A percentile compares a stretch with the other conserved stretches of the same genome.
phyloP scores from a whole-genome alignment of 2,329 filamentous ascomycete species.

The Zasmidium citrigriseum region DNA sequence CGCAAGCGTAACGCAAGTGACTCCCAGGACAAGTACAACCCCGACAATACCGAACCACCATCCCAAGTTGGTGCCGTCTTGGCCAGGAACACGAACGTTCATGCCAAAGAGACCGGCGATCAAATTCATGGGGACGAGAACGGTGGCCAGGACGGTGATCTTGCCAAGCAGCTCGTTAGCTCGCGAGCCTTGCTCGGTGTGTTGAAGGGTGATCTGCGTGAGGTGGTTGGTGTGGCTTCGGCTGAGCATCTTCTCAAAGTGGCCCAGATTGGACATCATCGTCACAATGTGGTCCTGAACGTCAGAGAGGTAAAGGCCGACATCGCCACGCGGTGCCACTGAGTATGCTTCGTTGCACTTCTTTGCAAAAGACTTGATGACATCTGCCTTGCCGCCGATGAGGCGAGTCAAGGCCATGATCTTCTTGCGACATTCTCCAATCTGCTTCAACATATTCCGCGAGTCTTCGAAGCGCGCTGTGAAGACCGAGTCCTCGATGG shows the following conservation, averaged over 20 bases:
- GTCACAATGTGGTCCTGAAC: conserved; percentile 99
- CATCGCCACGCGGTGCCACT: conserved; percentile 92
- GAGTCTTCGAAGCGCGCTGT: conserved; percentile 89
- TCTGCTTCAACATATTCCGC: conserved; percentile 79
- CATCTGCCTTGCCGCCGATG: conserved; percentile 95
- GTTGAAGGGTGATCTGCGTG: conserved; percentile 89
- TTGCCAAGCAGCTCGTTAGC: conserved; percentile 91
- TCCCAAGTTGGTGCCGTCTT: conserved; percentile 43
- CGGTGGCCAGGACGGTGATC: conserved; percentile 90
- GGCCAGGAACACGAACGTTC: conserved; percentile 77
- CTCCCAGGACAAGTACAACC: conserved; percentile 51
- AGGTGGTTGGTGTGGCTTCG: conserved; percentile 95
- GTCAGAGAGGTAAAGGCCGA: conserved; percentile 93
- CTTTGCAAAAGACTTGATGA: conserved; percentile 96
- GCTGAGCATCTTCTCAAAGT: conserved; percentile 97
- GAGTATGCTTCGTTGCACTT: conserved; percentile 97
- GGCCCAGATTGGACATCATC: conserved; percentile 94
- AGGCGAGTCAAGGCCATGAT: conserved; percentile 92
- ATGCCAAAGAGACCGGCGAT: conserved; percentile 86
- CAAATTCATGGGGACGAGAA: conserved; percentile 94
- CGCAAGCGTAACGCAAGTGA: conserved; percentile 41
- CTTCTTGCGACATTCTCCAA: conserved; percentile 89
- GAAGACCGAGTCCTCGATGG: conserved; percentile 94
- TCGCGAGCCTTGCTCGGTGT: conserved; percentile 81
- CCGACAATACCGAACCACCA: conserved; percentile 65